A percentile compares a stretch with the other conserved stretches of the same genome.
These are phyloP conservation scores for Tricholomella constricta DNA, from an alignment of 768 basidiomycete genomes.

Conservation along the genomic window DNA sequence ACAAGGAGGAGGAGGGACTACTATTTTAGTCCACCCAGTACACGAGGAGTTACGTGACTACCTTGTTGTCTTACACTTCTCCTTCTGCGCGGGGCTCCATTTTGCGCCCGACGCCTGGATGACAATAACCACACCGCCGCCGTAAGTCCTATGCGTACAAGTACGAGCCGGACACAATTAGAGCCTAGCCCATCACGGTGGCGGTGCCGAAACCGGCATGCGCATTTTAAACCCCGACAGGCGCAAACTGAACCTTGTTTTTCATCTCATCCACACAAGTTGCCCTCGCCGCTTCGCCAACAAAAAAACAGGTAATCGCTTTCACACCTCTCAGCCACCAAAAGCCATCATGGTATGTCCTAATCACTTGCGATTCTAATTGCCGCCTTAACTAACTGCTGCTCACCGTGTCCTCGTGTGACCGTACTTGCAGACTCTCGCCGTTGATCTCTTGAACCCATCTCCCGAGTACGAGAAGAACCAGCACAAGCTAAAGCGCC, in stretches of 20 bases:
- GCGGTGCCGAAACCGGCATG: slow-evolving; percentile 24
- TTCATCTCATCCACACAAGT: slow-evolving; percentile 41
- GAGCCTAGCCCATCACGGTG: no score
- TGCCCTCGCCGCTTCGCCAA: slow-evolving; percentile 29
- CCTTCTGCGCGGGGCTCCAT: neutral
- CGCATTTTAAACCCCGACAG: slow-evolving; percentile 31
- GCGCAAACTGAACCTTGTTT: slow-evolving; percentile 41
- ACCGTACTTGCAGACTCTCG: slow-evolving; percentile 70
- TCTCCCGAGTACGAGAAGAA: slow-evolving; percentile 81
- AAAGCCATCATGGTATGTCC: slow-evolving; percentile 34
- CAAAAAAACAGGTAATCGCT: slow-evolving; percentile 31
- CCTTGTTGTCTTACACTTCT: neutral
- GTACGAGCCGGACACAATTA: neutral
- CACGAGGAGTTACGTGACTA: no score
- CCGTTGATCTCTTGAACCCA: slow-evolving; percentile 97
- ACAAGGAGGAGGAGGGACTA: neutral
- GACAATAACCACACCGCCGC: neutral
- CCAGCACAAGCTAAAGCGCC: slow-evolving; percentile 98
- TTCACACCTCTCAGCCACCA: slow-evolving; percentile 23
- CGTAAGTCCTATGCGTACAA: neutral
- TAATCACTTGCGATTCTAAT: neutral
- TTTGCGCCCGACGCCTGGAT: slow-evolving; percentile 6
- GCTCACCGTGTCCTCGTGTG: slow-evolving; percentile 3
- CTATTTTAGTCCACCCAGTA: neutral
- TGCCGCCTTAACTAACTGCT: neutral